Base-by-base conservation (phyloP, 495 filamentous ascomycete species). In the Aspergillus bridgeri region DNA sequence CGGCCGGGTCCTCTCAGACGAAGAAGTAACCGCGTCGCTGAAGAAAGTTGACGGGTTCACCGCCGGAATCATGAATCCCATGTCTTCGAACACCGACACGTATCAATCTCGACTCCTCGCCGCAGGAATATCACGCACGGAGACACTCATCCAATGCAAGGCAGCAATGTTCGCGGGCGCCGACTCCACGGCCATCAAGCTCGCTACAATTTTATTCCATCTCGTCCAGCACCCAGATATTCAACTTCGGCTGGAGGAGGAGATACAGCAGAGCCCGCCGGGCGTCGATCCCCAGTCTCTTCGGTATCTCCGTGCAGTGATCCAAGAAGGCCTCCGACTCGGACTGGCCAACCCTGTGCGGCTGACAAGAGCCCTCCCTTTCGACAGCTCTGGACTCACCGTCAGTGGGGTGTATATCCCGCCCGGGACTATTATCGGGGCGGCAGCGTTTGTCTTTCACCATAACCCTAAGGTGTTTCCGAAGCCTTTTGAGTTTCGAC, bases 141-240 rank as follows among this genome's bases (percentile, higher is more conserved):
- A 54, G 20, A 24, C 42, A 38, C 15, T 25, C 42, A 23, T 15
- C 8, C 38, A 45, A 24, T 47, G 53, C 42, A 43, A 46, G 8
- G 53, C 33, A 13, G 38, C 22, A 15, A 13, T 54, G 6, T 54
- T 54, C n/a, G 53, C 53, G 5, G 53, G 53, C 33, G 29, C 53
- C 2, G 42, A 43, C 53, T 54, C 53, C 13, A 54, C 53, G 1
- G 38, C 33, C 20, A 20, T 45, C 9, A 54, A 20, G 19, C 53
- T 54, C 20, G 21, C 53, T 3, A 54, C 42, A 9, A 54, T 54
- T 42, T 20, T 54, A 8, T 54, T 54, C 53, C 53, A 54, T 22
- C 53, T 54, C 2, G 22, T 54, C 3, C 53, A 33, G 20, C 38
- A 46, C 11, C 23, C n/a, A 5, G 42, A 17, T 20, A 23, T 45